Base-by-base conservation (phyloP, 2,329 filamentous ascomycete species). In the Camptophora hylomeconis region DNA sequence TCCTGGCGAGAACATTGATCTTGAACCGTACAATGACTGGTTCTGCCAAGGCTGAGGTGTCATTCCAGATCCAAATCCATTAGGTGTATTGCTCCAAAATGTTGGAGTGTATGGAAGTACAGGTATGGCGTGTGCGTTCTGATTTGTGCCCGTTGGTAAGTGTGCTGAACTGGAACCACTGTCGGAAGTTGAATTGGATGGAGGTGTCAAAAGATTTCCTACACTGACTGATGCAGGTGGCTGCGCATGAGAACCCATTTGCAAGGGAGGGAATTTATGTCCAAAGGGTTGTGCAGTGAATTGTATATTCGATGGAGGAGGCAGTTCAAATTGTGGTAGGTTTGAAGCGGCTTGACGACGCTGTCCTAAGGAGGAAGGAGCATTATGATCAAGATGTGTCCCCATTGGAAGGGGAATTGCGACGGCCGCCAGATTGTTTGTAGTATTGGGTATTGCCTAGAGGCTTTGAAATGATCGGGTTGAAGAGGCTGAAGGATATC, bases 321-420 rank as follows among this genome's bases (percentile, higher is more conserved):
- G 71, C 28, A 82, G 67, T 47, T 79, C 72, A 49, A 81, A 80
- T 42, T 58, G 67, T 33, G 77, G 76, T 38, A 84, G 65, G 44
- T 69, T 68, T 33, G 69, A 71, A 38, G 77, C 72, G 47, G 76
- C 76, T 48, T 74, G 70, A 53, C 78, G 71, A 47, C 79, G 70
- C 52, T 75, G 67, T 43, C 75, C 71, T 51, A 84, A 74, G 58
- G 76, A 78, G 49, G 67, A 63, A 45, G 69, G 64, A 53, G 65
- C 65, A 59, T 75, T 66, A 51, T 60, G 59, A 53, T 75, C 69
- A 49, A 70, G 56, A 49, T 65, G 63, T 51, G 68, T 60, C 57
- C 70, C 66, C 70, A 75, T 76, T 51, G 65, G 68, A 50, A 65
- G 58, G 50, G 66, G 63, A 46, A 65, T 67, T 49, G 71, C 66